Base-by-base conservation (phyloP, 139 green algal genomes). In the Haematococcus sp. region DNA sequence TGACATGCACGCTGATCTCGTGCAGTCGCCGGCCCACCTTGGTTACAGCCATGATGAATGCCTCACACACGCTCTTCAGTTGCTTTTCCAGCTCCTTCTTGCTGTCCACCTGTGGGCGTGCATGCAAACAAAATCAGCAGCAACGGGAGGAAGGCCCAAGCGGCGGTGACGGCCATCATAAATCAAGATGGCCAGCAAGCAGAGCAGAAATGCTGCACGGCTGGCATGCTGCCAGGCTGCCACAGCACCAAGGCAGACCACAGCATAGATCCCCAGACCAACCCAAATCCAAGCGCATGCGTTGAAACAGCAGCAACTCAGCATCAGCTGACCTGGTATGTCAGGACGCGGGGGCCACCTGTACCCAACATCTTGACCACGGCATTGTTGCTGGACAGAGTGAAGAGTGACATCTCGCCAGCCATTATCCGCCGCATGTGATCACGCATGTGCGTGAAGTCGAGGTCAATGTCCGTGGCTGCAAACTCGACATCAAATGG, bases 41-140 rank as follows among this genome's bases (percentile, higher is more conserved):
- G 35, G 94, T 99, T 23, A 91, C 73, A 2, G 84, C 84, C 93
- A 98, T 97, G 88, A 98, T 98, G 81, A 95, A 93, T 13, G 83
- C 75, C 86, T 99, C 95, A 77, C 95, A 98, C 64, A 80, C 80
- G 4, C 68, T 68, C 87, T 97, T 98, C 46, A 99, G 83, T 72
- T 84, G 77, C 84, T 95, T 93, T 84, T 98, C 95, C 70, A 99
- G 83, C 73, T 98, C 92, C 82, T 95, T 95, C 79, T 95, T 95
- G 76, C 82, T 88, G 82, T 98, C 93, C 30, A 97, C 71, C 78
- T 90, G 84, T 22, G 27, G 27, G 13, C 7, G n/a, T 5, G n/a
- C 55, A 9, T 9, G 55, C 13, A 64, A 7, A 11, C 40, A 7
- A 49, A 49, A 49, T n/a, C n/a, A n/a, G n/a, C n/a, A n/a, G n/a